Percentiles rank a stretch among this genome's conserved stretches.
Conservation (phyloP, 257 asterid species). For the Pogostemon cablin region DNA sequence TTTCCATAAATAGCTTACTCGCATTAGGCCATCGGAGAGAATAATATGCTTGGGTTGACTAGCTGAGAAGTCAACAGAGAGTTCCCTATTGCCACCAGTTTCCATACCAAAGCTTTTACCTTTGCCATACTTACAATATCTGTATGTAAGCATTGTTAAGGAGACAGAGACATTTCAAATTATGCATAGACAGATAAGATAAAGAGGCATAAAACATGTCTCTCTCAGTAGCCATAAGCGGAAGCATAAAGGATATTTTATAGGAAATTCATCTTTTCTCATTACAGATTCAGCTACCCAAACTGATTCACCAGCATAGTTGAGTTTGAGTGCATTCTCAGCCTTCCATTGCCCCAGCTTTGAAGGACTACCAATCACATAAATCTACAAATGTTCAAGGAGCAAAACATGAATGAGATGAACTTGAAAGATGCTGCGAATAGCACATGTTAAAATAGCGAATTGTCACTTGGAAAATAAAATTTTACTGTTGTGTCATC, state of each 20-base stretch:
- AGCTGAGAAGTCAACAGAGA: constrained; percentile 56
- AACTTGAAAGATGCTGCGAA: constrained; percentile 10
- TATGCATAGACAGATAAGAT: neutral
- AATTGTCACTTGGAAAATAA: constrained; percentile 23
- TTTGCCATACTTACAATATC: constrained; percentile 68
- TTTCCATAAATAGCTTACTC: constrained; percentile 56
- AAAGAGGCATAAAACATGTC: constrained; percentile 16
- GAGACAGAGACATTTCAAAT: constrained; percentile 43
- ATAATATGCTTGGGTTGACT: constrained; percentile 61
- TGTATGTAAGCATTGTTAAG: constrained; percentile 74
- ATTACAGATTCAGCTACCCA: constrained; percentile 78
- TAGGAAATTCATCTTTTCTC: constrained; percentile 78
- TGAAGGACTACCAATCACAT: constrained; percentile 74
- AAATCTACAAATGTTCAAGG: constrained; percentile 50
- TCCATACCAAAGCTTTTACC: constrained; percentile 58
- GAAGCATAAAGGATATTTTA: constrained; percentile 73
- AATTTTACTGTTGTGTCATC: constrained; percentile 74
- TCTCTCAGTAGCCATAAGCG: constrained; percentile 15
- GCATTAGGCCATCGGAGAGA: constrained; percentile 88
- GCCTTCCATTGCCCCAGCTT: constrained; percentile 87
- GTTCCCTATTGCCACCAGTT: constrained; percentile 75
- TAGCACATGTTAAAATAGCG: constrained; percentile 16
- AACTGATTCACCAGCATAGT: constrained; percentile 71
- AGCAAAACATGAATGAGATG: constrained; percentile 22
- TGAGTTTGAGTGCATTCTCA: constrained; percentile 64